phyloP scores from a whole-genome alignment of 352 stramenopile species.

The Phytophthora europaea region DNA sequence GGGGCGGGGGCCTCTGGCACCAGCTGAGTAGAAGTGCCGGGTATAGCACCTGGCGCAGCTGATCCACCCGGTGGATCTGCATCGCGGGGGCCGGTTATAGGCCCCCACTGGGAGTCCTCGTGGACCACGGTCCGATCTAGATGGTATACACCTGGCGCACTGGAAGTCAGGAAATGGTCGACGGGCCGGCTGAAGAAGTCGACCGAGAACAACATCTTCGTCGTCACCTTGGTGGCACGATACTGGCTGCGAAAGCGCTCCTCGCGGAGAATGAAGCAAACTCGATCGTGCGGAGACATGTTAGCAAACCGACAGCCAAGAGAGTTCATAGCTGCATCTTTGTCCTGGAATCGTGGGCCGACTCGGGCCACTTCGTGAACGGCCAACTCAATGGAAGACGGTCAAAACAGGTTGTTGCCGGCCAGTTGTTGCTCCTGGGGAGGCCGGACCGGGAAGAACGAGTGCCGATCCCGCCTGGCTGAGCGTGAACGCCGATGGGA shows the following conservation, averaged over 20 bases:
- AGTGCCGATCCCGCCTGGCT: neutral
- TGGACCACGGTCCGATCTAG: conserved; percentile 2
- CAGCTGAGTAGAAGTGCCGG: no score
- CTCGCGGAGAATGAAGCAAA: neutral
- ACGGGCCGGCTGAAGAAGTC: neutral
- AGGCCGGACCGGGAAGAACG: neutral
- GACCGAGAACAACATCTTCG: neutral
- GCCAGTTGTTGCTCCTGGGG: conserved; percentile 5
- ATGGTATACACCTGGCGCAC: neutral
- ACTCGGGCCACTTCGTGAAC: conserved; percentile 9
- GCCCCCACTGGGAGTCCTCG: neutral
- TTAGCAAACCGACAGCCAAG: neutral
- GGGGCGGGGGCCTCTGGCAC: no score
- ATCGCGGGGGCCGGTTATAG: neutral
- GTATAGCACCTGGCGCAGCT: no score
- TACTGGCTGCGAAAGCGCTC: neutral
- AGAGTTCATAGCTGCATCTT: neutral
- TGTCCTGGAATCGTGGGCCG: neutral
- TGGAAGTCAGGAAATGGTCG: neutral
- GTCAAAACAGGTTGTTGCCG: conserved; percentile 9
- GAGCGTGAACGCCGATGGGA: neutral
- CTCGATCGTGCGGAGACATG: neutral
- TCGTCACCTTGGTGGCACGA: neutral
- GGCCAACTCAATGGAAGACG: neutral
- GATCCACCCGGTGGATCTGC: no score